Conservation (phyloP, 208 protist species). For the Spongospora subterranea region DNA sequence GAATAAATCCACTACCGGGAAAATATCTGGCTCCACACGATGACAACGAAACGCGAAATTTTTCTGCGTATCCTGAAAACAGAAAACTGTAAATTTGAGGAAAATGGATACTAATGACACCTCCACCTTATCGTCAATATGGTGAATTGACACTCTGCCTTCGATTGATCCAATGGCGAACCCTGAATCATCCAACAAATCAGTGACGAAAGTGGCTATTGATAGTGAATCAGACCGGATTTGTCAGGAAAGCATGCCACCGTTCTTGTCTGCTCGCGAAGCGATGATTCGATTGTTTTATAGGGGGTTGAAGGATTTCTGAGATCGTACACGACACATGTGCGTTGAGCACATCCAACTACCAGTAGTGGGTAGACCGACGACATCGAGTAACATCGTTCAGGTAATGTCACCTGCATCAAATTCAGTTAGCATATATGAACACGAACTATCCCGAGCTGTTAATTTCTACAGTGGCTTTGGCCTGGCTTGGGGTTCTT, state of each 20-base stretch:
- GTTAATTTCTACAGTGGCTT: neutral
- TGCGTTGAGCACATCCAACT: neutral
- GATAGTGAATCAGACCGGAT: neutral
- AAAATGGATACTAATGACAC: neutral
- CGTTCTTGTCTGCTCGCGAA: constrained; percentile 19
- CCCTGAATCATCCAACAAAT: neutral
- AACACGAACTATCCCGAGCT: neutral
- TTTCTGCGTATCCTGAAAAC: neutral
- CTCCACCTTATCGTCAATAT: constrained; percentile 23
- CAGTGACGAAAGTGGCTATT: neutral
- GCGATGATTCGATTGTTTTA: constrained; percentile 7
- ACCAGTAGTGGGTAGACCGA: constrained; percentile 21
- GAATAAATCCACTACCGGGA: neutral
- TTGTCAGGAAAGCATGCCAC: constrained; percentile 18
- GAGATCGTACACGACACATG: constrained; percentile 27
- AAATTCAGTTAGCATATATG: neutral
- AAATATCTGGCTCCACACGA: neutral
- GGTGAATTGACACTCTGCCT: constrained; percentile 16
- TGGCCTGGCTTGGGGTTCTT: neutral
- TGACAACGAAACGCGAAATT: constrained; percentile 55
- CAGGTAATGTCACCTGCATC: constrained; percentile 37
- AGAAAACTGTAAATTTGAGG: neutral
- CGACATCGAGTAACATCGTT: constrained; percentile 49
- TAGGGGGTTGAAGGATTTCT: constrained; percentile 8
- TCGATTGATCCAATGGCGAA: constrained; percentile 50